These are phyloP conservation scores for Acanthamoeba castellanii DNA, from an alignment of 208 protist genomes.

Conservation along the genomic window DNA sequence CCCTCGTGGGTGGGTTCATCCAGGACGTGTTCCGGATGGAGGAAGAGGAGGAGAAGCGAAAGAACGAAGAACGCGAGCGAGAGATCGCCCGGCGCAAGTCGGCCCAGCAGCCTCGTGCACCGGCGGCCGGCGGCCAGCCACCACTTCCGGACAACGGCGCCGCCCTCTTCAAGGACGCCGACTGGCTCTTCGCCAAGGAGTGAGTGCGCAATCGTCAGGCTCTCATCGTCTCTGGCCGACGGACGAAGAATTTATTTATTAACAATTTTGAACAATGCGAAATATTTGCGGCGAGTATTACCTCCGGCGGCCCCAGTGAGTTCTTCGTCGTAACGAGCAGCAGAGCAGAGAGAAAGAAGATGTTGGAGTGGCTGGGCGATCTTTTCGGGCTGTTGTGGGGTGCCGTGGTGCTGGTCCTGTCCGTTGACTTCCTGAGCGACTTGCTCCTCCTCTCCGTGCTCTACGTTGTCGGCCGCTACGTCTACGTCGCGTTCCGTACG, in stretches of 20 bases:
- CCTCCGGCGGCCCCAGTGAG: too few relatives aligned
- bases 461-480: not conserved
- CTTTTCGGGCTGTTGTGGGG: not conserved
- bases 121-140: not conserved
- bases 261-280: too few relatives aligned
- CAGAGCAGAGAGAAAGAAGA: too few relatives aligned
- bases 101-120: not conserved
- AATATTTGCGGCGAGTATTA: too few relatives aligned
- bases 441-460: not conserved
- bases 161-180: not conserved
- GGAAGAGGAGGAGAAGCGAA: not conserved
- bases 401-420: not conserved
- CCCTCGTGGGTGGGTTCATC: not conserved
- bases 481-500: not conserved
- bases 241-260: constrained; percentile 26
- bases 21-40: constrained; percentile 1
- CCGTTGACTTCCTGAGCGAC: not conserved
- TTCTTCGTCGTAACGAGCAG: too few relatives aligned
- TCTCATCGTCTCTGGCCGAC: not conserved
- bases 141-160: not conserved
- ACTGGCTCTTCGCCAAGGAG: constrained; percentile 1
- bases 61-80: not conserved
- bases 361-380: too few relatives aligned
- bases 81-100: not conserved
- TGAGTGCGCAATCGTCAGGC: not conserved